Percentiles rank a stretch among this genome's conserved stretches.
phyloP scores from a whole-genome alignment of 1,284 basidiomycete genomes.

The Hypsizygus ulmarius region DNA sequence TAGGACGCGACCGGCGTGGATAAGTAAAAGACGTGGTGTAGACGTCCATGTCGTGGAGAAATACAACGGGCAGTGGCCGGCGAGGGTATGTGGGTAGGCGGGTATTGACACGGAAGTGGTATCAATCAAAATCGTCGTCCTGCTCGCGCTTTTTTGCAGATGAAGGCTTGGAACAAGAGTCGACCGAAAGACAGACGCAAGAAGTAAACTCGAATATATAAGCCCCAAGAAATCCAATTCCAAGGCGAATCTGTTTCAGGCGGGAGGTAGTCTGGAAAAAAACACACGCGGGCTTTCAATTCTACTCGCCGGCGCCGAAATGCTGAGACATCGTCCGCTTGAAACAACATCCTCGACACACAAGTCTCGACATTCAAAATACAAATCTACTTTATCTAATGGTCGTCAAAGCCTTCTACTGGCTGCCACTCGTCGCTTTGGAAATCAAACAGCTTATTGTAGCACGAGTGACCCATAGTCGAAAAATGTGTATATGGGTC shows the following conservation, averaged over 20 bases:
- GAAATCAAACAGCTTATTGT: constrained; percentile 64
- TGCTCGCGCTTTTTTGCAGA: constrained; percentile 24
- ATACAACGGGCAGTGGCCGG: constrained; percentile 19
- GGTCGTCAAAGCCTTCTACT: constrained; percentile 29
- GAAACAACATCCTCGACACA: not conserved
- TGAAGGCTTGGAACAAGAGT: constrained; percentile 28
- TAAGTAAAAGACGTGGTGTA: constrained; percentile 91
- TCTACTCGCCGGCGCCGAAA: constrained; percentile 6
- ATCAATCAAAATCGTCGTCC: constrained; percentile 40
- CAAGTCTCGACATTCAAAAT: not conserved
- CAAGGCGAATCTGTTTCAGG: constrained; percentile 11
- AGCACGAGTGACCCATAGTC: constrained; percentile 51
- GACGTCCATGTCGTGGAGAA: constrained; percentile 69
- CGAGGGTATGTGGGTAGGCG: constrained; percentile 41
- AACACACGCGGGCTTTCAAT: constrained; percentile 35
- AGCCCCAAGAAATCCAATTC: constrained; percentile 11
- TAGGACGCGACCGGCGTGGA: constrained; percentile 72
- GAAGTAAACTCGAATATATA: constrained; percentile 11
- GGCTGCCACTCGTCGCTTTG: constrained; percentile 50
- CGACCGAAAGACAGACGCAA: constrained; percentile 25
- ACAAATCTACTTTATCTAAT: constrained; percentile 18
- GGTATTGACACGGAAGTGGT: constrained; percentile 54
- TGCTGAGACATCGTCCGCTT: not conserved
- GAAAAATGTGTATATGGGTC: constrained; percentile 75
- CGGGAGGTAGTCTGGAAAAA: constrained; percentile 12